These are phyloP conservation scores for Pseudopyricularia cyperi DNA, from an alignment of 2,329 filamentous ascomycete genomes.

Conservation along the genomic window DNA sequence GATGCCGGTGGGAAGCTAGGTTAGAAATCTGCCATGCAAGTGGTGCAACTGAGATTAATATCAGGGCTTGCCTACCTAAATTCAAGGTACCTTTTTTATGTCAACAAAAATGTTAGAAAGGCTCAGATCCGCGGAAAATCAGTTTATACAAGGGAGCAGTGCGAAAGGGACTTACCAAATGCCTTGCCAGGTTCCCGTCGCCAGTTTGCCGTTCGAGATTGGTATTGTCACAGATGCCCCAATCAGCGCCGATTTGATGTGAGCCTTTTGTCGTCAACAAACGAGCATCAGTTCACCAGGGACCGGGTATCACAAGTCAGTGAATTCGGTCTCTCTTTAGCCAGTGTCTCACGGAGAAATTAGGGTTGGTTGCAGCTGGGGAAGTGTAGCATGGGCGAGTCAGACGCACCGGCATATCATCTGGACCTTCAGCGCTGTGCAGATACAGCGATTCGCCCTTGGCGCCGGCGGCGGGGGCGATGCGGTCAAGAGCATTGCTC, in stretches of 20 bases:
- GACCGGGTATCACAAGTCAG: not conserved
- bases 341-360: not conserved
- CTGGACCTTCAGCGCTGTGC: slow-evolving; percentile 70
- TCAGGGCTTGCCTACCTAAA: slow-evolving; percentile 43
- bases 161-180: slow-evolving; percentile 45
- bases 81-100: slow-evolving; percentile 58
- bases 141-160: not conserved
- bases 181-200: slow-evolving; percentile 65
- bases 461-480: slow-evolving; percentile 66
- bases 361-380: not conserved
- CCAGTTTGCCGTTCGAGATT: slow-evolving; percentile 71
- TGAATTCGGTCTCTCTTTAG: not conserved
- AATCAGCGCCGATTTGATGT: slow-evolving; percentile 83
- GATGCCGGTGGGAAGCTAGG: not conserved
- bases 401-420: slow-evolving; percentile 76
- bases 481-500: slow-evolving; percentile 83
- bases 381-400: not conserved
- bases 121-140: not conserved
- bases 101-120: too few species aligned
- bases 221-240: slow-evolving; percentile 85
- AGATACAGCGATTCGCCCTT: slow-evolving; percentile 66
- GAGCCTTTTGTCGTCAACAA: slow-evolving; percentile 41
- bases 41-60: not conserved
- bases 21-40: not conserved
- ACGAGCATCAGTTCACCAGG: not conserved